Base-by-base conservation (phyloP, 495 filamentous ascomycete genomes). In the Xylaria sp. region DNA sequence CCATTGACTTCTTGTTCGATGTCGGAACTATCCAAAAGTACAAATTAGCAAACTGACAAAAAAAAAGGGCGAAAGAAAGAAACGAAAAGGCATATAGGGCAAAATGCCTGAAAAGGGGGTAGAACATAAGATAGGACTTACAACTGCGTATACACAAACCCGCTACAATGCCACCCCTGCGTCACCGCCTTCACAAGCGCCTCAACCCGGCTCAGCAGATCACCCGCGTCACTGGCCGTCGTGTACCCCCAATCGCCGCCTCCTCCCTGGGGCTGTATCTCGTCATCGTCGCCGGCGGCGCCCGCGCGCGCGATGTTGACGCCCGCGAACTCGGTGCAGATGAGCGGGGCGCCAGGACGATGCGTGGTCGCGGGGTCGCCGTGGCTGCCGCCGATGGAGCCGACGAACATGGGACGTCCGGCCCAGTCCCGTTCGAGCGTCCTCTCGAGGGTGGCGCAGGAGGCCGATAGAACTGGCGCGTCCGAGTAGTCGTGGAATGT, bases 1-100 rank as follows among this genome's bases (percentile, higher is more conserved):
- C 89, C 89, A 70, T 91, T 91, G 68, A 89, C 85, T 72, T 91
- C 89, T 35, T 88, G 87, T 78, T 91, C 89, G 41, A 91, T 84
- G 69, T 91, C 89, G 26, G 86, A 88, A 31, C 79, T 80, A 35
- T 11, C 19, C 35, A 52, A 9, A n/a, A 50, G 43, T 14, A 59
- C 14, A 26, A 21, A 15, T 72, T 66, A 68, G 63, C 24, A 41
- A n/a, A n/a, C n/a, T n/a, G n/a, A n/a, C n/a, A 40, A 26, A 53
- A 17, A 21, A 14, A 17, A 37, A 21, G n/a, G 58, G 40, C n/a
- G n/a, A n/a, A n/a, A n/a, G n/a, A n/a, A n/a, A n/a, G n/a, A n/a
- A n/a, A n/a, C n/a, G n/a, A n/a, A n/a, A n/a, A n/a, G n/a, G n/a
- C n/a, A n/a, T n/a, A n/a, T n/a, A n/a, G n/a, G n/a, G n/a, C n/a